These are phyloP conservation scores for Scleroderma bovista DNA, from an alignment of 768 basidiomycete genomes.

Conservation along the genomic window DNA sequence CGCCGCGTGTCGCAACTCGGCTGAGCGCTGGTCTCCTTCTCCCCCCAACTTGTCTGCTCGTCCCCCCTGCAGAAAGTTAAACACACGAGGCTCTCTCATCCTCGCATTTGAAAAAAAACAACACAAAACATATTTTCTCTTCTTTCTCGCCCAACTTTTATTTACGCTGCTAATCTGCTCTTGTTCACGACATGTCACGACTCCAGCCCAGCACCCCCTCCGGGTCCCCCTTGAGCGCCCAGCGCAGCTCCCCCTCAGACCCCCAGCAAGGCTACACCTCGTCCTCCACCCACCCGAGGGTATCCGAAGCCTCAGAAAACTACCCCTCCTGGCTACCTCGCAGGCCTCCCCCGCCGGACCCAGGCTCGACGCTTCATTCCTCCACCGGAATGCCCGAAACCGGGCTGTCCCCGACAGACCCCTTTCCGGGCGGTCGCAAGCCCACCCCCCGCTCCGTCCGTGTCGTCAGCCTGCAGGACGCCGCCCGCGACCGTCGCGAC, in stretches of 20 bases:
- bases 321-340: slow-evolving; percentile 85
- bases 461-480: slow-evolving; percentile 66
- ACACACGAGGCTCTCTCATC: slow-evolving; percentile 49
- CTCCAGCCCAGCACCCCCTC: slow-evolving; percentile 25
- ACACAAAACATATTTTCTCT: too few species aligned
- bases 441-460: slow-evolving; percentile 78
- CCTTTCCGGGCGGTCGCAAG: slow-evolving; percentile 53
- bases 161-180: slow-evolving; percentile 20
- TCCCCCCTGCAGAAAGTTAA: slow-evolving; percentile 36
- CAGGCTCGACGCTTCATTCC: slow-evolving; percentile 63
- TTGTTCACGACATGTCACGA: slow-evolving; percentile 35
- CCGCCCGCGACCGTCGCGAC: slow-evolving; percentile 41
- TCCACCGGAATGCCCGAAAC: slow-evolving; percentile 38
- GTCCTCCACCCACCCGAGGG: slow-evolving; percentile 29
- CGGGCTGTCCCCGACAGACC: slow-evolving; percentile 27
- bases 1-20: slow-evolving; percentile 20
- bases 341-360: slow-evolving; percentile 71
- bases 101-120: too few species aligned
- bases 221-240: slow-evolving; percentile 26
- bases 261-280: slow-evolving; percentile 25
- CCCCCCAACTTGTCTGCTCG: slow-evolving; percentile 22
- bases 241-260: slow-evolving; percentile 19
- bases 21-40: slow-evolving; percentile 13
- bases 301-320: slow-evolving; percentile 49
- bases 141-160: too few species aligned